Evolutionary conservation across 2,329 filamentous ascomycete genomes (phyloP).

Genomic region (Pestalotiopsis sp.): DNA sequence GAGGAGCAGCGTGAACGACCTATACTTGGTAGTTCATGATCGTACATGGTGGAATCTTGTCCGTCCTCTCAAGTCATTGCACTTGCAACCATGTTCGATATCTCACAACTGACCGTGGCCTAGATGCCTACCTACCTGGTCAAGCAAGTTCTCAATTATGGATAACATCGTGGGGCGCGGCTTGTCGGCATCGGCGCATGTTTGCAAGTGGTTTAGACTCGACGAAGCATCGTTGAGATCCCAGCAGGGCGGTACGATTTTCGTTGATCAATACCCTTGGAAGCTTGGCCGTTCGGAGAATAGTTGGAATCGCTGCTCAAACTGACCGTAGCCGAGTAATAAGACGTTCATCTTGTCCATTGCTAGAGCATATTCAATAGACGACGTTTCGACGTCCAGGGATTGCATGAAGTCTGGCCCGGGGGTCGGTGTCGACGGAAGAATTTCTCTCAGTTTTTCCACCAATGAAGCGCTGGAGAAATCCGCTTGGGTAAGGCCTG

Average conservation of each 20-base stretch:
- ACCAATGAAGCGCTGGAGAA: not conserved
- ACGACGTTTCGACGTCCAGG: slow-evolving; percentile 1
- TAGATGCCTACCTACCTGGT: not conserved
- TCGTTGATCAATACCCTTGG: not conserved
- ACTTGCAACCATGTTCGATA: not conserved
- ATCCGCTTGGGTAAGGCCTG: not conserved
- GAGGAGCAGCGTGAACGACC: not conserved
- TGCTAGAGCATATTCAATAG: not conserved
- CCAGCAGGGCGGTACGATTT: not conserved
- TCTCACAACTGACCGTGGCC: not conserved
- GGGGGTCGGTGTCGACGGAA: not conserved
- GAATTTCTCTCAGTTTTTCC: slow-evolving; percentile 8
- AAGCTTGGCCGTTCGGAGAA: not conserved
- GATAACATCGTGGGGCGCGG: slow-evolving; percentile 7
- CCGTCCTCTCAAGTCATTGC: not conserved
- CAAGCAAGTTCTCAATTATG: not conserved
- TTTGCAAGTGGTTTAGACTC: not conserved
- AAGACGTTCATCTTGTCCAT: not conserved
- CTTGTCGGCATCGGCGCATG: not conserved
- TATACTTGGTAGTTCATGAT: not conserved
- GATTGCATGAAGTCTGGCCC: not conserved
- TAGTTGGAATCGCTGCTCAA: not conserved
- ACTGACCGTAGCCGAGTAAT: not conserved
- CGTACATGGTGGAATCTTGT: not conserved
- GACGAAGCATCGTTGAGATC: not conserved